Conservation (phyloP, 345 rosid genomes). For the Syzygium aqueum region DNA sequence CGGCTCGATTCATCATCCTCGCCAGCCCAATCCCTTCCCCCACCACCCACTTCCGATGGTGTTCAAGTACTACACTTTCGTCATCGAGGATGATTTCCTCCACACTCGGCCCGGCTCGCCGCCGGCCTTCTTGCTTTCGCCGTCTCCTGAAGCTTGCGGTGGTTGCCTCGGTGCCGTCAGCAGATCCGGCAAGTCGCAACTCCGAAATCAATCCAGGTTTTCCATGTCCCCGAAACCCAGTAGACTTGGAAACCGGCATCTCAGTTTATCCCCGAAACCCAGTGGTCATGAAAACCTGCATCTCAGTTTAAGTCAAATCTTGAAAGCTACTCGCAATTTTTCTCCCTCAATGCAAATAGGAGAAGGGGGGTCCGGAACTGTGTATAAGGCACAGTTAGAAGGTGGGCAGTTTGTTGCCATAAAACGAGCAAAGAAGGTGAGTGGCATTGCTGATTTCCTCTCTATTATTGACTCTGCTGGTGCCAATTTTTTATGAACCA, state of each 20-base stretch:
- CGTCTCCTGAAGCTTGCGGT: too few relatives aligned
- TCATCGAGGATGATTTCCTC: too few relatives aligned
- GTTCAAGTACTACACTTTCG: too few relatives aligned
- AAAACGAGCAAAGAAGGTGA: conserved; percentile 93
- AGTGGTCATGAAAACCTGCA: conserved; percentile 51
- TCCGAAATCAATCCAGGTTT: conserved; percentile 36
- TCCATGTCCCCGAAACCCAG: conserved; percentile 41
- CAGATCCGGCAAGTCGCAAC: too few relatives aligned
- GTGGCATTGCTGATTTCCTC: not conserved
- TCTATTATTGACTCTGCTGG: not conserved
- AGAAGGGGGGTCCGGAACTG: conserved; percentile 97
- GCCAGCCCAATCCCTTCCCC: too few relatives aligned
- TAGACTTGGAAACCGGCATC: too few relatives aligned
- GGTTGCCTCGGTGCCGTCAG: too few relatives aligned
- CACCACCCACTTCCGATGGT: too few relatives aligned
- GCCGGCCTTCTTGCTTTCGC: too few relatives aligned
- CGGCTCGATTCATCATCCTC: too few relatives aligned
- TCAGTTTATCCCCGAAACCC: conserved; percentile 13
- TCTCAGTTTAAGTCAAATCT: conserved; percentile 48
- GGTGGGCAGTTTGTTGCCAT: conserved; percentile 76
- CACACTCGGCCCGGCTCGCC: too few relatives aligned
- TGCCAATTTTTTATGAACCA: not conserved
- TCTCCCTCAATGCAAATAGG: conserved; percentile 58
- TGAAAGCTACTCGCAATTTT: conserved; percentile 65
- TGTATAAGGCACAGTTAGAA: conserved; percentile 56